Evolutionary conservation across 768 basidiomycete genomes (phyloP).

Genomic region (Russula vinacea): DNA sequence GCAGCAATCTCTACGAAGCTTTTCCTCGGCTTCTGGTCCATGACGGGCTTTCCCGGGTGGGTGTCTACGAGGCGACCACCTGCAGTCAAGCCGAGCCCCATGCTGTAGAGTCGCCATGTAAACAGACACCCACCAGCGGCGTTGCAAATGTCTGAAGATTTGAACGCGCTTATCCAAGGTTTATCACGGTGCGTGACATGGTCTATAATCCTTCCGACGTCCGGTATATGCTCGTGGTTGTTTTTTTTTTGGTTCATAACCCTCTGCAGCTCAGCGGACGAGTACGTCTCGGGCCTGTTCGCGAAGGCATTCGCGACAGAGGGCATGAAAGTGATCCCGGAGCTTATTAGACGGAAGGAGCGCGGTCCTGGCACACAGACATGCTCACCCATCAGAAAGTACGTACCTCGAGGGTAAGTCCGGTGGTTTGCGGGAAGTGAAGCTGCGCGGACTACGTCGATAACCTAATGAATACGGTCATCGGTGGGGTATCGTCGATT

Average conservation of each 20-base stretch:
- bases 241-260: too few relatives aligned
- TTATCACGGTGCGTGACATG: constrained; percentile 83
- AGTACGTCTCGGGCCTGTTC: constrained; percentile 92
- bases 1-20: too few relatives aligned
- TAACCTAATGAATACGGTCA: constrained; percentile 89
- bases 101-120: too few relatives aligned
- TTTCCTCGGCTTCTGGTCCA: too few relatives aligned
- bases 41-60: too few relatives aligned
- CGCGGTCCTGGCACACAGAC: constrained; percentile 88
- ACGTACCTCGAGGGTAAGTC: constrained; percentile 25
- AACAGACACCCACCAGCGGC: too few relatives aligned
- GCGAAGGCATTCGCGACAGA: constrained; percentile 90
- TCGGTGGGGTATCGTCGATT: constrained; percentile 94
- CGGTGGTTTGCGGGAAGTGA: constrained; percentile 55
- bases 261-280: constrained; percentile 94
- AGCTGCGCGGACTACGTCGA: constrained; percentile 93
- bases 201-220: background rate
- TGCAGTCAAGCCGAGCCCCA: too few relatives aligned
- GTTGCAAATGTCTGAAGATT: too few relatives aligned
- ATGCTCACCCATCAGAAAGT: constrained; percentile 44
- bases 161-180: constrained; percentile 36
- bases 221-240: too few relatives aligned
- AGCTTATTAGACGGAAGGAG: constrained; percentile 87
- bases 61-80: too few relatives aligned
- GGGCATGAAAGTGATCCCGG: constrained; percentile 99